Conservation (phyloP, 1,139 yeast species). For the Geotrichum aggregatum region DNA sequence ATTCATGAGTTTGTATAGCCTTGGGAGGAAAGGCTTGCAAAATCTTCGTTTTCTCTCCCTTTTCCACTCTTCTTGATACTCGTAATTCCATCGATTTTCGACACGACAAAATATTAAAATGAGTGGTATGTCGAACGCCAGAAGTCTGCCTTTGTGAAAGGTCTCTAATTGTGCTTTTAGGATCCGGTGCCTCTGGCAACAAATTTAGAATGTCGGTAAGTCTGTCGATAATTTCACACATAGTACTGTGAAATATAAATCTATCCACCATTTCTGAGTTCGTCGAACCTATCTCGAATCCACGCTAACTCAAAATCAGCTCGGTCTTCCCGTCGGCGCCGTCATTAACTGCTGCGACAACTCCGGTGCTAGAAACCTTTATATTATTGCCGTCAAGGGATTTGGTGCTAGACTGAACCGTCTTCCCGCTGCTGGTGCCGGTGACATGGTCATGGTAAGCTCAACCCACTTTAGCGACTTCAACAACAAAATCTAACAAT, state of each 20-base stretch:
- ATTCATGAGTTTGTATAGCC: neutral
- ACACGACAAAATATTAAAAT: conserved; percentile 18
- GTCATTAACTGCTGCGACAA: conserved; percentile 99
- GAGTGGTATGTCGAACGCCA: conserved; percentile 18
- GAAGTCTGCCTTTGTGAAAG: neutral
- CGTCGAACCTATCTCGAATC: neutral
- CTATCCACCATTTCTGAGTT: conserved; percentile 5
- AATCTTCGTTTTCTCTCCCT: conserved; percentile 10
- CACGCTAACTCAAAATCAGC: conserved; percentile 37
- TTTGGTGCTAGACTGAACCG: conserved; percentile 99
- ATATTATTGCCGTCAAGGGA: conserved; percentile 98
- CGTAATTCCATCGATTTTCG: conserved; percentile 11
- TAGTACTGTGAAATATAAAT: neutral
- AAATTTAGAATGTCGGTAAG: conserved; percentile 99
- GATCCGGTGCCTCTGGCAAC: conserved; percentile 93
- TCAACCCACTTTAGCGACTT: conserved; percentile 10
- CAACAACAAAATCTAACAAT: neutral
- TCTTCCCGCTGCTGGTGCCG: conserved; percentile 99
- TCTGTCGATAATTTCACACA: conserved; percentile 28
- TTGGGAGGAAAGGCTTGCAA: conserved; percentile 10
- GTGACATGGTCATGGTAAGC: conserved; percentile 92
- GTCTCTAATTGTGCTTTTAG: conserved; percentile 19
- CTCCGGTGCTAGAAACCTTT: conserved; percentile 99
- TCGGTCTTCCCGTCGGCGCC: conserved; percentile 99
- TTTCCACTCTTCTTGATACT: conserved; percentile 4